Evolutionary conservation across 768 basidiomycete species (phyloP), one percentile per base, ranked within the genome.

Genomic region (Hebeloma cylindrosporum): DNA sequence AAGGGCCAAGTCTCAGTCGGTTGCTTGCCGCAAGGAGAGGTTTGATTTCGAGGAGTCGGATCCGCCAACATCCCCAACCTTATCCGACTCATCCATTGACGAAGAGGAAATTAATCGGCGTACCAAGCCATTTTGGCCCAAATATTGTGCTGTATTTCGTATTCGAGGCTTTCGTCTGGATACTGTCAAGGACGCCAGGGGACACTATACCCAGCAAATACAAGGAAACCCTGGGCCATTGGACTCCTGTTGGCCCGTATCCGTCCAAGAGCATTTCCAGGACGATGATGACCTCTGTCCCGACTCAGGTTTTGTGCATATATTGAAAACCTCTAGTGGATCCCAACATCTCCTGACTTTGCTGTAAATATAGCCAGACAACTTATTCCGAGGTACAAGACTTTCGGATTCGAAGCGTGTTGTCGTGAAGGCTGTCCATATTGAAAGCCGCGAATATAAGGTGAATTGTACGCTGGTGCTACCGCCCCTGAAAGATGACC

Each of bases 301-400:
- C 39, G 87, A 89, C 55, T 73, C 79, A 23, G 85, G 87, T 30
- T 64, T 88, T 63, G 87, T 88, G 48, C 57, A 81, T 72, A 17
- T 33, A 20, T 35, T 46, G 27, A 34, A 47, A 33, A 34, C 23
- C 31, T 17, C 6, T 16, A 16, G 3, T 21, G 21, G 38, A 26
- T 50, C 25, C 23, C 33, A 37, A 17, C 36, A 32, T 43, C 21
- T 51, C 31, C 28, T 22, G 18, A 25, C 22, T 25, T 48, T 37
- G n/a, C 23, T 43, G n/a, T n/a, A n/a, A n/a, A n/a, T n/a, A n/a
- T 48, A 88, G 87, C 84, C 77, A 33, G 85, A 85, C 47, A 80
- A 82, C 57, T 65, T 89, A 29, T 89, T 89, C 62, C 77, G 85
- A 36, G 87, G 85, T 18, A 74, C 71, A 36, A 72, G 77, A 51